Base-by-base conservation (phyloP, 2,329 filamentous ascomycete species). In the Arthrobotrys sphaeroides region DNA sequence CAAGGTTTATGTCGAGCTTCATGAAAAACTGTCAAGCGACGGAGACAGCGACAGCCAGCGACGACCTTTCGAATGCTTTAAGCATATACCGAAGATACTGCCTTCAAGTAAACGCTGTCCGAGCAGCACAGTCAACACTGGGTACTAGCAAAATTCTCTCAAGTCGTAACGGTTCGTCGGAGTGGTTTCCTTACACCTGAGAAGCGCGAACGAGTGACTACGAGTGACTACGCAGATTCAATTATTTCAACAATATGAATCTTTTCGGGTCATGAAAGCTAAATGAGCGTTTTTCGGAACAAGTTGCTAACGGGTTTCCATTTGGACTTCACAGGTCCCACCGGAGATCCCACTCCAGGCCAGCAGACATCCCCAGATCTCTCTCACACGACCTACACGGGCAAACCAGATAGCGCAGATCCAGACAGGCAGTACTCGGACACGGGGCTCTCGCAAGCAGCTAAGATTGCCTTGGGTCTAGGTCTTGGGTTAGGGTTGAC, bases 1-100 rank as follows among this genome's bases (percentile, higher is more conserved):
- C 79, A n/a, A 70, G 65, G 5, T 80, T 80, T 65, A 62, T 81
- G 31, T 78, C 75, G 2, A 70, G 60, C 7, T 80, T 78, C 76
- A 67, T 81, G 36, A 60, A 57, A 2, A 60, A 70, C 33, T 81
- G 80, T 77, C 67, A 49, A 22, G 72, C 78, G 24, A 79, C 77
- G 20, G n/a, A 40, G 6, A 69, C 72, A 13, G 51, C 65, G n/a
- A n/a, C n/a, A n/a, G n/a, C n/a, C n/a, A n/a, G n/a, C n/a, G n/a
- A n/a, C 22, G 78, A 80, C 26, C 49, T 80, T 24, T 67, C 68
- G 12, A 77, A 57, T 42, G 79, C 80, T 74, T 55, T 79, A 47
- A 69, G 69, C 13, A 38, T 73, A 16, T 73, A 67, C 26, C 24
- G 36, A 13, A 18, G 42, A 60, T 65, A 73, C 40, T 64, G 68